phyloP scores from a whole-genome alignment of 257 asterid genomes.

The Marsdenia floribunda region DNA sequence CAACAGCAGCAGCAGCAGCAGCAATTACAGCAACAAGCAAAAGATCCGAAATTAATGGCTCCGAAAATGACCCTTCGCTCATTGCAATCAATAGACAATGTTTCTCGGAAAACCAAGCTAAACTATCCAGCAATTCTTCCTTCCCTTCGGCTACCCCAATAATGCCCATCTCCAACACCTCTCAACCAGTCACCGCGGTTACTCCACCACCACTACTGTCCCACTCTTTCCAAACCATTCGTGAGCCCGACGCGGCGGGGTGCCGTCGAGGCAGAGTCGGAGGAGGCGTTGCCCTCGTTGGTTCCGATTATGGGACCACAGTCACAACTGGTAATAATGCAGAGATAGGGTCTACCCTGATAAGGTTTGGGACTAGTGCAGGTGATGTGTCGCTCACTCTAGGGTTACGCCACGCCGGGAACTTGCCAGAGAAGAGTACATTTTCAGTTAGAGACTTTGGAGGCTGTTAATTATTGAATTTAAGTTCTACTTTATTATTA shows the following conservation, averaged over 20 bases:
- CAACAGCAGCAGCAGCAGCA: slow-evolving; percentile 9
- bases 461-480: slow-evolving; percentile 11
- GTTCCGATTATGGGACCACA: slow-evolving; percentile 15
- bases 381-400: slow-evolving; percentile 95
- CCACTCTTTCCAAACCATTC: slow-evolving; percentile 20
- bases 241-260: slow-evolving; percentile 20
- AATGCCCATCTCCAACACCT: slow-evolving; percentile 6
- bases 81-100: slow-evolving; percentile 45
- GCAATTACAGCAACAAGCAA: slow-evolving; percentile 34
- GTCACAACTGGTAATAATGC: slow-evolving; percentile 8
- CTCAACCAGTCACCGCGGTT: slow-evolving; percentile 13
- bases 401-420: slow-evolving; percentile 94
- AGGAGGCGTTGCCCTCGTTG: not conserved
- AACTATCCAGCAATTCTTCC: slow-evolving; percentile 16
- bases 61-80: slow-evolving; percentile 57
- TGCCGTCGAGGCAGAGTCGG: slow-evolving; percentile 18
- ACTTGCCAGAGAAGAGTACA: slow-evolving; percentile 64
- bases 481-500: not conserved
- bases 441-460: slow-evolving; percentile 70
- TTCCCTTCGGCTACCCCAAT: slow-evolving; percentile 11
- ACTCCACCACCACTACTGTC: slow-evolving; percentile 15
- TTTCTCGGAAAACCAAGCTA: slow-evolving; percentile 47
- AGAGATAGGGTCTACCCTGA: slow-evolving; percentile 45
- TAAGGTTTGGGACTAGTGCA: slow-evolving; percentile 60
- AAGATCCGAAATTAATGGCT: slow-evolving; percentile 45